Evolutionary conservation across 768 basidiomycete species (phyloP).

Genomic region (Multifurca ochricompacta): DNA sequence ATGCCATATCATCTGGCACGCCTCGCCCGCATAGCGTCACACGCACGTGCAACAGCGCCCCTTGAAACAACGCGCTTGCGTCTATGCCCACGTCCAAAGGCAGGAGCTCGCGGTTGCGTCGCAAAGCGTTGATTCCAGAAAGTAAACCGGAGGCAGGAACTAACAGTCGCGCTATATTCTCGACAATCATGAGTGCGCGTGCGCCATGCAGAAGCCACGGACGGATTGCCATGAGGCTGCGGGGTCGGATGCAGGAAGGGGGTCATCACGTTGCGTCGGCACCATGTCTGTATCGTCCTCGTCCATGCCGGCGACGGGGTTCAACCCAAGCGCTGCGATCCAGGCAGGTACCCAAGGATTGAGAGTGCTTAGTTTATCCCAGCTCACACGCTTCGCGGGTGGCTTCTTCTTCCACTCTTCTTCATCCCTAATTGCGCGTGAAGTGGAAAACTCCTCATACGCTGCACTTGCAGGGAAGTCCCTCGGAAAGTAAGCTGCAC

Average conservation of each 20-base stretch:
- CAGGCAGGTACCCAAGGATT: conserved; percentile 78
- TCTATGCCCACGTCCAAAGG: conserved; percentile 30
- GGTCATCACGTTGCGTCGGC: conserved; percentile 50
- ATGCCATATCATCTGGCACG: conserved; percentile 63
- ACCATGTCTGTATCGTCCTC: conserved; percentile 32
- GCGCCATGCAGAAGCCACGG: conserved; percentile 71
- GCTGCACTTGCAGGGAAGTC: conserved; percentile 62
- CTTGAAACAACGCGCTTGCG: conserved; percentile 41
- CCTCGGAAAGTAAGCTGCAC: conserved; percentile 65
- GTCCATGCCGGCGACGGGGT: conserved; percentile 1
- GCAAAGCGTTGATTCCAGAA: conserved; percentile 49
- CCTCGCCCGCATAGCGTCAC: conserved; percentile 60
- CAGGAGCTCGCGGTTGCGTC: conserved; percentile 44
- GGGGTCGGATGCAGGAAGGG: conserved; percentile 1
- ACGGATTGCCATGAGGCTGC: conserved; percentile 23
- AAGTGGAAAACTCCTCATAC: conserved; percentile 42
- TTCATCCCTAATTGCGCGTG: conserved; percentile 46
- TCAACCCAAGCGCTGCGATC: conserved; percentile 56
- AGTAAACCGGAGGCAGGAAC: conserved; percentile 40
- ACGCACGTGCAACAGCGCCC: conserved; percentile 62
- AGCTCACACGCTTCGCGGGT: conserved; percentile 79
- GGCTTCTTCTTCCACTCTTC: conserved; percentile 73
- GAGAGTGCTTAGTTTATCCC: conserved; percentile 49
- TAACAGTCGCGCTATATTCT: conserved; percentile 32
- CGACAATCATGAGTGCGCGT: conserved; percentile 39